These are phyloP conservation scores for Trypanosoma melophagium DNA, from an alignment of 208 protist species.

Conservation along the genomic window DNA sequence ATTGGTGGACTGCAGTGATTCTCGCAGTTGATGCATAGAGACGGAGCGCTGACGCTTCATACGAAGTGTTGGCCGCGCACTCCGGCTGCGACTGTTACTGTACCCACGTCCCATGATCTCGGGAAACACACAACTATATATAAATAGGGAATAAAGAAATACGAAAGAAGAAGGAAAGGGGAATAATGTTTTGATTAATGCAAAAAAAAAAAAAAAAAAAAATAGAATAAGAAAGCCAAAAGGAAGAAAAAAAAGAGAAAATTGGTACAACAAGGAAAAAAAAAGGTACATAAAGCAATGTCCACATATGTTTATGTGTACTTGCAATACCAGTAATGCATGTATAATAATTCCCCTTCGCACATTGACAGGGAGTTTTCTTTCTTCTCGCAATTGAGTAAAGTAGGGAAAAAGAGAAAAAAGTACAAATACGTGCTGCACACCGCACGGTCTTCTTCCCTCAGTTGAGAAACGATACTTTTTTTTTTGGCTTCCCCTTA, in stretches of 20 bases:
- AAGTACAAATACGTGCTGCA: too few relatives aligned
- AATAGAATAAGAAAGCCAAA: slow-evolving; percentile 10
- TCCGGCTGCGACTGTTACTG: slow-evolving; percentile 76
- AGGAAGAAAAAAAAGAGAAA: slow-evolving; percentile 20
- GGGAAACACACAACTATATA: background rate
- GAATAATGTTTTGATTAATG: slow-evolving; percentile 10
- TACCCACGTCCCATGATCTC: slow-evolving; percentile 76
- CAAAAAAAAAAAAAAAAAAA: slow-evolving; percentile 16
- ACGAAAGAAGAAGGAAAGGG: slow-evolving; percentile 1
- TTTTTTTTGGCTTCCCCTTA: too few relatives aligned
- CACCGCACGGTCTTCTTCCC: too few relatives aligned
- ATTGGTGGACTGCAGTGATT: slow-evolving; percentile 23
- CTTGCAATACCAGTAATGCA: too few relatives aligned
- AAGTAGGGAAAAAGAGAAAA: too few relatives aligned
- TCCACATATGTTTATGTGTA: too few relatives aligned
- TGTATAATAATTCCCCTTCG: too few relatives aligned
- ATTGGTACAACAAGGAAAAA: background rate
- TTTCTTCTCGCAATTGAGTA: too few relatives aligned
- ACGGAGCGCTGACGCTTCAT: slow-evolving; percentile 57
- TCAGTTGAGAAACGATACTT: too few relatives aligned
- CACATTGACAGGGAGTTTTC: too few relatives aligned
- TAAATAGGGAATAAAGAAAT: background rate
- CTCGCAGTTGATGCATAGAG: slow-evolving; percentile 25
- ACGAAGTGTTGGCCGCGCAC: slow-evolving; percentile 65
- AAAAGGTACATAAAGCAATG: background rate